Conservation (phyloP, 1,284 basidiomycete genomes). For the Ganoderma meredithae region DNA sequence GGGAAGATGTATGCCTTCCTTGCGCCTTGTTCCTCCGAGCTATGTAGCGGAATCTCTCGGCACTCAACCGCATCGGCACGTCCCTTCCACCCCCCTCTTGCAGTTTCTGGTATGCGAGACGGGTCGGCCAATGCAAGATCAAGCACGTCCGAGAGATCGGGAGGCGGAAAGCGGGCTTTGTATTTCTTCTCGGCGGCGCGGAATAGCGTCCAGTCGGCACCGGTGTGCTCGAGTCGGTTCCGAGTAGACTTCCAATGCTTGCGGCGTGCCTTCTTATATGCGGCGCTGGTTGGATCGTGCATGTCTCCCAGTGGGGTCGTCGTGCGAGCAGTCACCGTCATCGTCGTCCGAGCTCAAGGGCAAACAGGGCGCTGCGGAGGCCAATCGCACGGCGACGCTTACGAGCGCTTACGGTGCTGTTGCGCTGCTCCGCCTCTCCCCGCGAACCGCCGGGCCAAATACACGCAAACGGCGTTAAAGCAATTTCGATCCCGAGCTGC, state of each 20-base stretch:
- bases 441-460: constrained; percentile 13
- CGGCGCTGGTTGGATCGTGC: constrained; percentile 53
- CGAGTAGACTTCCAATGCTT: constrained; percentile 67
- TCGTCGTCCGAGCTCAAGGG: constrained; percentile 9
- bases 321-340: constrained; percentile 21
- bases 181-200: constrained; percentile 78
- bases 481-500: constrained; percentile 1
- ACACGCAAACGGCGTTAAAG: constrained; percentile 20
- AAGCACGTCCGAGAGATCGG: constrained; percentile 70
- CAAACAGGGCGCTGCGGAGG: background rate
- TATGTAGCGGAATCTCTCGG: constrained; percentile 39
- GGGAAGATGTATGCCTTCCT: constrained; percentile 58
- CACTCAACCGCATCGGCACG: constrained; percentile 46
- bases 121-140: constrained; percentile 64
- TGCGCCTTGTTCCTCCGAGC: constrained; percentile 13
- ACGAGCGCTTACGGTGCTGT: background rate
- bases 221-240: constrained; percentile 52
- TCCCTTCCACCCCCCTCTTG: constrained; percentile 58
- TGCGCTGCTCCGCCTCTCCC: background rate
- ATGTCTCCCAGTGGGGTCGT: constrained; percentile 21
- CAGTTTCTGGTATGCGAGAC: constrained; percentile 48
- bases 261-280: constrained; percentile 71
- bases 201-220: constrained; percentile 73
- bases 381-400: background rate
- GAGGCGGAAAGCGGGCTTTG: constrained; percentile 79